Percentiles rank a stretch among this genome's conserved stretches.
Conservation (phyloP, 352 stramenopile species). For the Phytophthora hybrid region DNA sequence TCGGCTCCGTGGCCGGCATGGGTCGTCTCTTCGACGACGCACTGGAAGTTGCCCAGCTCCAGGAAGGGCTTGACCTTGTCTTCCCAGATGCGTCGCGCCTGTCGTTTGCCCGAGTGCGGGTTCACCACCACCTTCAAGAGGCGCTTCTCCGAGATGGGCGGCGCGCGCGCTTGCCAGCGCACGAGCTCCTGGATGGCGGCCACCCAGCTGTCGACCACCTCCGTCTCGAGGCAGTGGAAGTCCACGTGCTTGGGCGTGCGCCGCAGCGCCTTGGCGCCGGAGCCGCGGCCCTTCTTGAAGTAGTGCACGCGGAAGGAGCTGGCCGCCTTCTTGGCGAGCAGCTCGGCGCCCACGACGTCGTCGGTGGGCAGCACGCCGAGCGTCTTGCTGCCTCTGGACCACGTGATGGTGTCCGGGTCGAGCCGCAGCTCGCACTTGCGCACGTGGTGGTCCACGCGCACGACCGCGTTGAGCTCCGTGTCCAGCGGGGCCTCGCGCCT, state of each 20-base stretch:
- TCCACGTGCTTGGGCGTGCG: slow-evolving; percentile 60
- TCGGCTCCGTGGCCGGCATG: slow-evolving; percentile 77
- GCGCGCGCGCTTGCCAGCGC: slow-evolving; percentile 80
- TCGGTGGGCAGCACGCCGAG: slow-evolving; percentile 69
- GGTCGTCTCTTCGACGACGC: slow-evolving; percentile 78
- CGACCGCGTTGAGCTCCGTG: slow-evolving; percentile 56
- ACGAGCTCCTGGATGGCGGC: slow-evolving; percentile 81
- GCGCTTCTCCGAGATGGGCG: slow-evolving; percentile 73
- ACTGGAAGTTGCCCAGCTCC: slow-evolving; percentile 80
- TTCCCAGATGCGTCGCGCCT: slow-evolving; percentile 71
- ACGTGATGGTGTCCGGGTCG: slow-evolving; percentile 69
- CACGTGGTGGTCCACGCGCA: slow-evolving; percentile 48
- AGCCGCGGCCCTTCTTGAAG: slow-evolving; percentile 73
- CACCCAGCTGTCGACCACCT: slow-evolving; percentile 65
- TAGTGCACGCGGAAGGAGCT: slow-evolving; percentile 75
- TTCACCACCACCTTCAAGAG: slow-evolving; percentile 86
- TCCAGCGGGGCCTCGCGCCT: slow-evolving; percentile 76
- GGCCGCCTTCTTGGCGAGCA: slow-evolving; percentile 45
- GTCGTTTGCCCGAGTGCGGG: slow-evolving; percentile 78
- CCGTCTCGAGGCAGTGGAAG: slow-evolving; percentile 53
- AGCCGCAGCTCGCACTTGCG: slow-evolving; percentile 70
- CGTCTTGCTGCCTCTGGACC: slow-evolving; percentile 58
- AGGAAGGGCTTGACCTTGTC: slow-evolving; percentile 84
- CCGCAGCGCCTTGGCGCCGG: slow-evolving; percentile 64
- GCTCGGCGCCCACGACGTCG: slow-evolving; percentile 77